Evolutionary conservation across 345 rosid genomes (phyloP).

Genomic region (Gynandropsis gynandra): DNA sequence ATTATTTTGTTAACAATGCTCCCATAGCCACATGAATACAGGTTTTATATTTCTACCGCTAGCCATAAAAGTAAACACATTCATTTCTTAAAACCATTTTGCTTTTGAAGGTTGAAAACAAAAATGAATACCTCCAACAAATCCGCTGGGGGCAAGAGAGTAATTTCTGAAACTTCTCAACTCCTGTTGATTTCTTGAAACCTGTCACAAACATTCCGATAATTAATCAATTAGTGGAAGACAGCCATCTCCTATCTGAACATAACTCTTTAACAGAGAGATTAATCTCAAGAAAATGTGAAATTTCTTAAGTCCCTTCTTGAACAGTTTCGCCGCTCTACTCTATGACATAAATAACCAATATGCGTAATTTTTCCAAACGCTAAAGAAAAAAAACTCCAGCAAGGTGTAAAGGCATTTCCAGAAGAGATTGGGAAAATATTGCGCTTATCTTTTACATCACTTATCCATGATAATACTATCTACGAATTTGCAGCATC

Average conservation of each 20-base stretch:
- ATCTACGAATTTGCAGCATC: no score
- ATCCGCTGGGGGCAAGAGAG: conserved; percentile 36
- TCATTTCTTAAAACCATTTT: neutral
- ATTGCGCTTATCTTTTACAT: no score
- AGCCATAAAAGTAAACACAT: neutral
- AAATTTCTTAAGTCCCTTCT: neutral
- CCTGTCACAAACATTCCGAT: conserved; percentile 31
- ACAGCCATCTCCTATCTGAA: neutral
- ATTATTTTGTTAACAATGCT: no score
- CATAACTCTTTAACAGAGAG: neutral
- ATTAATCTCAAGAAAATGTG: conserved; percentile 2
- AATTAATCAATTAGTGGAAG: neutral
- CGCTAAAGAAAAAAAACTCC: neutral
- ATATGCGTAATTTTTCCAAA: neutral
- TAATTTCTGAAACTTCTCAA: conserved; percentile 36
- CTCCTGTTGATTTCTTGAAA: conserved; percentile 42
- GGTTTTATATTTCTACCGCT: neutral
- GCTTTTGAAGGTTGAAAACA: neutral
- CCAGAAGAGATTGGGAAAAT: no score
- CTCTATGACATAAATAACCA: neutral
- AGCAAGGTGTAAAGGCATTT: no score
- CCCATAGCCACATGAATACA: neutral
- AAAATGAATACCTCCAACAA: conserved; percentile 32
- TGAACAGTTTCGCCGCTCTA: neutral
- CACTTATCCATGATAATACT: no score